These are phyloP conservation scores for Erucastrum elatum DNA, from an alignment of 345 rosid genomes.

Conservation along the genomic window DNA sequence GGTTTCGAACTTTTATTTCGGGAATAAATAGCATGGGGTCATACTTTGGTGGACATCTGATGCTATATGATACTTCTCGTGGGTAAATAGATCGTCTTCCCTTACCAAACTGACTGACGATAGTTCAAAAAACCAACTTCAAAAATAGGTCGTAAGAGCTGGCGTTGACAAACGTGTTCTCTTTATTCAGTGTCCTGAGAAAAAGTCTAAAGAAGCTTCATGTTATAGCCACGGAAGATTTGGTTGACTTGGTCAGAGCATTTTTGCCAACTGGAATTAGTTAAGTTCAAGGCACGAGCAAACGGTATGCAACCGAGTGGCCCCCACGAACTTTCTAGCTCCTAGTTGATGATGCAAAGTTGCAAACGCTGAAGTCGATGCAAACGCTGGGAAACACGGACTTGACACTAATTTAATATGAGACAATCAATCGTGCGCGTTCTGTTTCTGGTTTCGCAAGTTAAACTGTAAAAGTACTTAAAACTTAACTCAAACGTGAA, in stretches of 20 bases:
- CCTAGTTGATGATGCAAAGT: constrained; percentile 38
- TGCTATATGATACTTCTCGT: no score
- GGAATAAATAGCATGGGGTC: no score
- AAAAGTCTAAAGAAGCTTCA: constrained; percentile 34
- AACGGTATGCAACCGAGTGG: constrained; percentile 77
- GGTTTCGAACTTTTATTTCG: no score
- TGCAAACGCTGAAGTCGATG: constrained; percentile 31
- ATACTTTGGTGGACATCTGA: no score
- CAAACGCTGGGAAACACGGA: constrained; percentile 37
- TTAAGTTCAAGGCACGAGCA: no score
- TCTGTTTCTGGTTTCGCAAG: neutral
- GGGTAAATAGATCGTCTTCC: no score
- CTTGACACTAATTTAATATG: neutral
- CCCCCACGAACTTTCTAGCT: constrained; percentile 53
- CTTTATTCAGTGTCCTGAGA: constrained; percentile 36
- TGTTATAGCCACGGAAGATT: constrained; percentile 46
- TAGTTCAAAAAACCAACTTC: constrained; percentile 44
- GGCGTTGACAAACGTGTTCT: constrained; percentile 49
- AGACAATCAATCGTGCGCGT: neutral
- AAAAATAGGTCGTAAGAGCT: constrained; percentile 48
- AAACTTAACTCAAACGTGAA: neutral
- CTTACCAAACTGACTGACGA: constrained; percentile 38
- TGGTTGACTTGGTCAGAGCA: constrained; percentile 52
- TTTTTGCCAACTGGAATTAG: constrained; percentile 40
- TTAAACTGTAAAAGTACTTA: neutral